Conservation (phyloP, 129 eudicot genomes). For the Chrysanthemum makinoi region DNA sequence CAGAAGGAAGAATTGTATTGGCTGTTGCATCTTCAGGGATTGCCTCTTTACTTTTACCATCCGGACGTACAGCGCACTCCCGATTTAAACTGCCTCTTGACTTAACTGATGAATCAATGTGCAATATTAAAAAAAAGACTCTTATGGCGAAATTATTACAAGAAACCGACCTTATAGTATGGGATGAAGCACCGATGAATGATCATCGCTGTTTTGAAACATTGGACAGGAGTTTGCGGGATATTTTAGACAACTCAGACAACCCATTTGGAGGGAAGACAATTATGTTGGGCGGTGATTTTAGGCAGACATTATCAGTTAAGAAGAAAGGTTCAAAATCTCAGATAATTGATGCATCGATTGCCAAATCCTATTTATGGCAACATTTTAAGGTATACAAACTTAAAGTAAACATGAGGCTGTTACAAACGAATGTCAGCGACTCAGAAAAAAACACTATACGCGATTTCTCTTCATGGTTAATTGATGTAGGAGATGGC, state of each 20-base stretch:
- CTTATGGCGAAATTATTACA: neutral
- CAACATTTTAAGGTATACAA: neutral
- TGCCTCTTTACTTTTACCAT: neutral
- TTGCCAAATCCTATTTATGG: neutral
- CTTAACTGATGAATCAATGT: neutral
- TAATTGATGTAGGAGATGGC: neutral
- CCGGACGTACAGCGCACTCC: neutral
- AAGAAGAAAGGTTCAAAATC: neutral
- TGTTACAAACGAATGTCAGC: neutral
- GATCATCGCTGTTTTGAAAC: neutral
- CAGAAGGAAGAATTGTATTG: neutral
- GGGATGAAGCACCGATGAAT: constrained; percentile 9
- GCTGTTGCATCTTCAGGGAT: neutral
- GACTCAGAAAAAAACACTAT: too few relatives aligned
- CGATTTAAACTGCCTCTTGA: neutral
- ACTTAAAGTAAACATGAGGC: neutral
- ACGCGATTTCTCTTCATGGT: too few relatives aligned
- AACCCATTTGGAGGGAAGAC: neutral
- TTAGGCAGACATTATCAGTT: too few relatives aligned
- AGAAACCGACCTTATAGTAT: neutral
- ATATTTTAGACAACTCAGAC: neutral
- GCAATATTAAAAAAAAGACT: neutral
- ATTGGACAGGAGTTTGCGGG: neutral
- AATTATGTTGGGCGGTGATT: neutral
- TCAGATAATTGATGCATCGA: neutral